phyloP scores from a whole-genome alignment of 805 yeast species.

The Candida sonorensis region DNA sequence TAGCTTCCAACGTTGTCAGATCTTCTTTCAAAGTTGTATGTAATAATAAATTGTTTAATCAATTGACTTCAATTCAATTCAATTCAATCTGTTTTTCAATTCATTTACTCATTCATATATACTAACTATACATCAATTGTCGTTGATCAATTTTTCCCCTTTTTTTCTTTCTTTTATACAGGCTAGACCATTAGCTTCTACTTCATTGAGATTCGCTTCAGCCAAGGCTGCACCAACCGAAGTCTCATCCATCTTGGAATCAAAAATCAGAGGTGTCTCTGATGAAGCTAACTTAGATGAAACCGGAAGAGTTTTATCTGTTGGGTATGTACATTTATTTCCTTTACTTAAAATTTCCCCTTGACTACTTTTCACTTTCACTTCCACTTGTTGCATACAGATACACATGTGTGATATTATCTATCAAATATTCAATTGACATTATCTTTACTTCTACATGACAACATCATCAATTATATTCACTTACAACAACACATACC shows the following conservation, averaged over 20 bases:
- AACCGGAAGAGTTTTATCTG: conserved; percentile 98
- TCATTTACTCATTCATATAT: conserved; percentile 2
- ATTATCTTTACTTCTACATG: too few relatives aligned
- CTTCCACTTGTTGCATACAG: too few relatives aligned
- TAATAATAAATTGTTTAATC: too few relatives aligned
- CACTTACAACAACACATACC: too few relatives aligned
- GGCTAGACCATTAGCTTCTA: conserved; percentile 68
- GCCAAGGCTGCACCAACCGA: conserved; percentile 99
- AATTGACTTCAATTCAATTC: too few relatives aligned
- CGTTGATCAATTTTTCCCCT: too few relatives aligned
- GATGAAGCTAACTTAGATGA: conserved; percentile 97
- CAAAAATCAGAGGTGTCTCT: conserved; percentile 98
- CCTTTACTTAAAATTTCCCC: too few relatives aligned
- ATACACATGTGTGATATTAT: too few relatives aligned
- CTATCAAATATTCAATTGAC: too few relatives aligned
- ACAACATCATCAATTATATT: too few relatives aligned
- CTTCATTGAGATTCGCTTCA: conserved; percentile 78
- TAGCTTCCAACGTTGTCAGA: conserved; percentile 44
- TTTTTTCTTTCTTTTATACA: conserved; percentile 16
- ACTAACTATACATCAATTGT: neutral
- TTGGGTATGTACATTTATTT: conserved; percentile 60
- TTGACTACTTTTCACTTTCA: too few relatives aligned
- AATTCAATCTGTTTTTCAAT: neutral
- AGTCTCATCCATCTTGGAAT: conserved; percentile 98
- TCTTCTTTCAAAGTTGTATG: conserved; percentile 40